Base-by-base conservation (phyloP, 192 early-diverging fungal genomes). In the Chytriomyces hyalinus region DNA sequence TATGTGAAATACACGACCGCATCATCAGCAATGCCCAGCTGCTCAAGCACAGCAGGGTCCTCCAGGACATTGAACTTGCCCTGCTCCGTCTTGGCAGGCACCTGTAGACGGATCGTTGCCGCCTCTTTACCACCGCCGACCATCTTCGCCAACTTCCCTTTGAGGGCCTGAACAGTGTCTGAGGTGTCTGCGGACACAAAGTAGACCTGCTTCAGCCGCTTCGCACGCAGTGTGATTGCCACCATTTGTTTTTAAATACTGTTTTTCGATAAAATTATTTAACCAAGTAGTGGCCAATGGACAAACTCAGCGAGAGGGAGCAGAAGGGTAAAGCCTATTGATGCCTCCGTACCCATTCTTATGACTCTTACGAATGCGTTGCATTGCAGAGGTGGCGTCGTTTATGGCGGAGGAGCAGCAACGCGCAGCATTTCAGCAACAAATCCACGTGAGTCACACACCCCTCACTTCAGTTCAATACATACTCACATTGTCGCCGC, bases 11-110 rank as follows among this genome's bases (percentile, higher is more conserved):
- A 82, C 8, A 86, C 24, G 44, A 83, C 75, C 17, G 26, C 51
- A 48, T 84, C 83, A 47, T 84, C 81, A 43, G 57, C 74, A 3
- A 87, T 10, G 3, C 85, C 83, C 0, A 87, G 53, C 70, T 87
- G 83, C 73, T 87, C 85, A 22, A 84, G 65, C 22, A 87, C 61
- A 5, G 70, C 83, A 3, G 75, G 17, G 73, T 84, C 82, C 66
- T 86, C 86, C 13, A 87, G 75, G 66, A 75, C 26, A 50, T 57
- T 57, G 61, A 75, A 87, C 63, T 75, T 76, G 6, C 22, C 22
- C 28, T 20, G 71, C 49, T 78, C 61, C 49, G 76, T 15, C 67
- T 69, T 36, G 9, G 79, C 74, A 6, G 72, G 47, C 46, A 75
- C 51, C 17, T 65, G 72, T 44, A 85, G 64, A 20, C 77, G 71